Evolutionary conservation across 2,329 filamentous ascomycete species (phyloP), one percentile per base, ranked within the genome.

Genomic region (Beauveria rudraprayagi): DNA sequence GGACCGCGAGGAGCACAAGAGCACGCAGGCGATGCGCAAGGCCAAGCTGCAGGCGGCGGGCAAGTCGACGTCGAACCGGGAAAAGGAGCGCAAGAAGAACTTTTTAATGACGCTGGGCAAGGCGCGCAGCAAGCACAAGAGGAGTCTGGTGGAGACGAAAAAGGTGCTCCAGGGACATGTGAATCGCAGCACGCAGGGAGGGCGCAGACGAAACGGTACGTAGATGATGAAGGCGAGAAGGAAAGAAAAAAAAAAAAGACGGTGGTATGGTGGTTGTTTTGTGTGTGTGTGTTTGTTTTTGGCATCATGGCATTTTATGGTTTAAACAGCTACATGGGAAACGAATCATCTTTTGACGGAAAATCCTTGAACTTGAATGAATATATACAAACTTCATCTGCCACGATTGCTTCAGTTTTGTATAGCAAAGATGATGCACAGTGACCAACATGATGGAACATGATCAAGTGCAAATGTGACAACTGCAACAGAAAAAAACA

Each of bases 41-140:
- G 86, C 91, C 72, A 91, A 92, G 81, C 96, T 96, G 83, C 85
- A 88, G 69, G 82, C 86, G 2, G 85, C 92, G 76, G 94, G 94
- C 70, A 97, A 97, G 86, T 96, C 90, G 72, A 92, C 91, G 43
- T 97, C 93, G 66, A 99, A 99, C 77, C 90, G 90, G 78, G 94
- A 99, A 80, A 99, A 99, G 84, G 86, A 90, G 47, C 82, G 93
- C 67, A 91, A 91, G 83, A 99, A 99, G 89, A 99, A 99, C 75
- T 96, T 99, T 77, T 73, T 99, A 69, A 99, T 99, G 94, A 97
- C 93, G 44, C 77, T 99, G 63, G 91, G 93, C 62, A 97, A 99
- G 80, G 94, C 94, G 11, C 95, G 94, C 81, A 84, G 83, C 67
- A 99, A 97, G 82, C 89, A 94, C 70, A 97, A 97, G 87, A 84